A percentile compares a stretch with the other conserved stretches of the same genome.
phyloP scores from a whole-genome alignment of 2,329 filamentous ascomycete genomes.

The Aspergillus persii region DNA sequence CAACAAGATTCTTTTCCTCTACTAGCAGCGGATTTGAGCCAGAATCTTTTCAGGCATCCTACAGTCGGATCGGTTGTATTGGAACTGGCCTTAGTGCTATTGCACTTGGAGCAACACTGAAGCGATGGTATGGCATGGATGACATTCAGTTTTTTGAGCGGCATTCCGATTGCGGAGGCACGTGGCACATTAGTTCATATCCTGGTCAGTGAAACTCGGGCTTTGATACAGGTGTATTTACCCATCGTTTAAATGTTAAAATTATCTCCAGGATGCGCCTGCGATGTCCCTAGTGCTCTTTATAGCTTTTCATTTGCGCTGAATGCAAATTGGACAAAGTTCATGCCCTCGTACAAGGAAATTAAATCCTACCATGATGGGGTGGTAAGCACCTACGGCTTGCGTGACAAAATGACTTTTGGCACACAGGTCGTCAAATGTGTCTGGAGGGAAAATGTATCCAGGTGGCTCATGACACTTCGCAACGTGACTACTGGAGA shows the following conservation, averaged over 20 bases:
- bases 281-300: conserved; percentile 14
- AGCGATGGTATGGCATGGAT: too few species aligned
- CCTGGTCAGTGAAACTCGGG: conserved; percentile 30
- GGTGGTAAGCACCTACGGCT: not conserved
- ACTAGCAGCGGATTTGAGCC: too few species aligned
- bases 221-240: too few species aligned
- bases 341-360: conserved; percentile 12
- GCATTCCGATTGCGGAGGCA: too few species aligned
- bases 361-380: conserved; percentile 8
- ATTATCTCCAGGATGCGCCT: too few species aligned
- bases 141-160: too few species aligned
- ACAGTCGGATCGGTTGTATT: too few species aligned
- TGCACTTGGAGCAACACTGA: too few species aligned
- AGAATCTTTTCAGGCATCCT: too few species aligned
- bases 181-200: conserved; percentile 33
- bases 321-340: conserved; percentile 20
- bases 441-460: not conserved
- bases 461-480: not conserved
- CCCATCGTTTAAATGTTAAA: too few species aligned
- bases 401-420: not conserved
- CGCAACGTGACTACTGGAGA: not conserved
- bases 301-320: conserved; percentile 19
- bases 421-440: not conserved
- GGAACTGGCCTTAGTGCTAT: too few species aligned
- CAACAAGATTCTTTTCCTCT: too few species aligned